Evolutionary conservation across 768 basidiomycete genomes (phyloP).

Genomic region (Pleurotus tuber-regium): DNA sequence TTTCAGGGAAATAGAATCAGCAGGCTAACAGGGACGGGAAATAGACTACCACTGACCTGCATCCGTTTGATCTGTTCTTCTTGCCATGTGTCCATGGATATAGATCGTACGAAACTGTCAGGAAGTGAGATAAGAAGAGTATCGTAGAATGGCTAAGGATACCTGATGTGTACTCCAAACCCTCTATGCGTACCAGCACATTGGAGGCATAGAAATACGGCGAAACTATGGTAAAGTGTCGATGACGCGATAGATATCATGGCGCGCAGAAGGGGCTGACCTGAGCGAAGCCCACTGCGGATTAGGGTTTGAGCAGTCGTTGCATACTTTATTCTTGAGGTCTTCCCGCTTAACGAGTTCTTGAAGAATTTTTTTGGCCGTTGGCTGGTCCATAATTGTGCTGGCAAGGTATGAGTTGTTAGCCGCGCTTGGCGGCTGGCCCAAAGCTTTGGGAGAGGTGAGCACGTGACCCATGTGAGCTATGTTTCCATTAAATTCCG

Average conservation of each 20-base stretch:
- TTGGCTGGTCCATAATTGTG: conserved; percentile 56
- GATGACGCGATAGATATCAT: background rate
- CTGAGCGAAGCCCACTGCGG: conserved; percentile 93
- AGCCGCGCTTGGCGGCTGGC: background rate
- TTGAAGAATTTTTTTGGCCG: conserved; percentile 68
- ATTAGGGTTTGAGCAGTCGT: conserved; percentile 85
- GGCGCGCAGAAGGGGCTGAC: conserved; percentile 31
- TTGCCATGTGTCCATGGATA: conserved; percentile 97
- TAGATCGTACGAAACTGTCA: conserved; percentile 81
- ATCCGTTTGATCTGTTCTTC: conserved; percentile 85
- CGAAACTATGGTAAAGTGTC: conserved; percentile 48
- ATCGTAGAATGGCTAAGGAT: conserved; percentile 19
- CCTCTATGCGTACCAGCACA: conserved; percentile 83
- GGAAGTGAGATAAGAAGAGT: conserved; percentile 17
- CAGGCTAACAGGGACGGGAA: conserved; percentile 6
- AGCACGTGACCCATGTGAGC: background rate
- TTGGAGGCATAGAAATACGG: conserved; percentile 89
- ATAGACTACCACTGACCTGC: conserved; percentile 68
- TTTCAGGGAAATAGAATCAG: conserved; percentile 26
- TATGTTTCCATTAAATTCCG: background rate
- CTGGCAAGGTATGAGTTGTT: conserved; percentile 4
- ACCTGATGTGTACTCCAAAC: conserved; percentile 93
- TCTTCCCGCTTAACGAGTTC: conserved; percentile 73
- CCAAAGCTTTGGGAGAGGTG: conserved; percentile 6
- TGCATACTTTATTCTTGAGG: conserved; percentile 73